Conservation (phyloP, 1,284 basidiomycete genomes). For the Caloboletus firmus region DNA sequence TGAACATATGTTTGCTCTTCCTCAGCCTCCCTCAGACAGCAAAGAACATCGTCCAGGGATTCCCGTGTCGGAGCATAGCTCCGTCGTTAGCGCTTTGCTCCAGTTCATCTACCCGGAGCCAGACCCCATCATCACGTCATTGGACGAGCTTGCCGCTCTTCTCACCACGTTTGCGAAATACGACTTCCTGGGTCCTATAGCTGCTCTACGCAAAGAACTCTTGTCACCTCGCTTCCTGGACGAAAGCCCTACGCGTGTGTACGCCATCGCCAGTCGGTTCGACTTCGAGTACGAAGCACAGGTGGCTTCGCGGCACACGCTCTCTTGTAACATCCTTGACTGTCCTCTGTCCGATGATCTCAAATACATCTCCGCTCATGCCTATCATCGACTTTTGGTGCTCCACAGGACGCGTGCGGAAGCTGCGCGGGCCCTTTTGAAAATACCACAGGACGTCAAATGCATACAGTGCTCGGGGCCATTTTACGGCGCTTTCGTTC, state of each 20-base stretch:
- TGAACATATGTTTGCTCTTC: slow-evolving; percentile 64
- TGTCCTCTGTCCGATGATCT: slow-evolving; percentile 60
- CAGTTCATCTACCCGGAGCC: slow-evolving; percentile 57
- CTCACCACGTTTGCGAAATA: slow-evolving; percentile 64
- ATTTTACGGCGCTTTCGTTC: slow-evolving; percentile 45
- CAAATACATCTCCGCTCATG: slow-evolving; percentile 60
- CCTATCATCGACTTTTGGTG: slow-evolving; percentile 62
- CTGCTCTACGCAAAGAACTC: slow-evolving; percentile 51
- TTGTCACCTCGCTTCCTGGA: slow-evolving; percentile 50
- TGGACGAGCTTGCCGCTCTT: slow-evolving; percentile 55
- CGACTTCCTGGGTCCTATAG: slow-evolving; percentile 50
- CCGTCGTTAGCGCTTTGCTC: slow-evolving; percentile 50
- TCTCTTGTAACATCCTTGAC: slow-evolving; percentile 54
- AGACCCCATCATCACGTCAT: slow-evolving; percentile 42
- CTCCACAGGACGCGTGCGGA: slow-evolving; percentile 55
- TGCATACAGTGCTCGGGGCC: slow-evolving; percentile 67
- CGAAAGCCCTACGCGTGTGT: slow-evolving; percentile 56
- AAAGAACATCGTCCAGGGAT: slow-evolving; percentile 45
- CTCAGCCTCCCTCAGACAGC: slow-evolving; percentile 42
- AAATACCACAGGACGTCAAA: slow-evolving; percentile 49
- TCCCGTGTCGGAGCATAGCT: slow-evolving; percentile 52
- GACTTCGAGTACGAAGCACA: slow-evolving; percentile 58
- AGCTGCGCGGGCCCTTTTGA: slow-evolving; percentile 49
- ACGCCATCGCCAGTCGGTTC: slow-evolving; percentile 66
- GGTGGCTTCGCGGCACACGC: slow-evolving; percentile 55